Evolutionary conservation across 148 eudicot species (phyloP), one percentile per base, ranked within the genome.

Genomic region (Persicaria tinctoria): DNA sequence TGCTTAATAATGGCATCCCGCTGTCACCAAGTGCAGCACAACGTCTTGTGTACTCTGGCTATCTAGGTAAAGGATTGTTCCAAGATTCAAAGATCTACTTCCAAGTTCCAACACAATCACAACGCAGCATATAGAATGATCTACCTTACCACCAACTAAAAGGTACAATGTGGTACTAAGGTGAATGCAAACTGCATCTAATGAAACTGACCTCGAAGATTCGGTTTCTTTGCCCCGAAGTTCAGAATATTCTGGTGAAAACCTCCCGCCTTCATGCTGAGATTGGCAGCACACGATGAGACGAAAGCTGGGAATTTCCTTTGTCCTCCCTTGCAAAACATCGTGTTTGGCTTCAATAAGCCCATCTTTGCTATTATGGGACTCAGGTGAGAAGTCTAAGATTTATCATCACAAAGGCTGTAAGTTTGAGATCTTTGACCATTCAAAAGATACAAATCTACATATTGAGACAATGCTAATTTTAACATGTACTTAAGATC

Each of bases 201-300:
- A 41, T 14, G 18, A 66, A 66, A 4, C 70, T 66, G 70, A 66
- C 70, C 70, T 66, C 47, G 70, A 66, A 38, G 70, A 66, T 38
- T 66, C 70, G 7, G 70, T n/a, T 66, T 66, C 70, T 66, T 66
- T 66, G 70, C 70, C 44, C n/a, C 47, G 70, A 66, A 66, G 70
- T 66, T 66, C 70, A 41, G 70, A 66, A 66, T 44, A 13, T 8
- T 66, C 70, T 14, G 70, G 70, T 66, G 70, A 66, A 17, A 41
- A 44, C 47, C 70, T 66, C 48, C 44, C 70, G 41, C 70, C 70
- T 66, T 66, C 70, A 5, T 66, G 18, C 48, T 66, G 70, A 66
- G 47, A 13, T 66, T 66, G 47, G 70, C 70, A 66, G 48, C 70
- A 66, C 48, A 66, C 41, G 7, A 66, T 66, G 48, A 66, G 47